Conservation (phyloP, 2,329 filamentous ascomycete genomes). For the Apiospora saccharicola region DNA sequence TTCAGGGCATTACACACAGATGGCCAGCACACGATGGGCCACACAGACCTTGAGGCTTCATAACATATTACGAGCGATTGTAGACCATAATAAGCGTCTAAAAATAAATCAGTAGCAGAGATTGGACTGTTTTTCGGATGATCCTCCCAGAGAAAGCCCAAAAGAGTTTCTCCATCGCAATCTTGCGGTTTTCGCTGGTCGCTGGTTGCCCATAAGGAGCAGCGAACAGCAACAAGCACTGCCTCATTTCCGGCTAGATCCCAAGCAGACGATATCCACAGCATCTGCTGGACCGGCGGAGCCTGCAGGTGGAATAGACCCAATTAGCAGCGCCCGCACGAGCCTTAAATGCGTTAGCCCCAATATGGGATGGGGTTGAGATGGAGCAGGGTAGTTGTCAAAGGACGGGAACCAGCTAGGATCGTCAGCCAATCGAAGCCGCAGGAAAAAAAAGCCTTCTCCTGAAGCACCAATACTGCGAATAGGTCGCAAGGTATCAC, state of each 20-base stretch:
- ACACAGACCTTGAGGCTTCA: neutral
- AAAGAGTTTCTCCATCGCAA: neutral
- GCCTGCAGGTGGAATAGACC: conserved; percentile 11
- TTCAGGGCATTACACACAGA: neutral
- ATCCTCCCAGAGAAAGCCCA: too few relatives aligned
- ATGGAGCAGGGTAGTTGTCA: conserved; percentile 16
- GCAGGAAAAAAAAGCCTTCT: neutral
- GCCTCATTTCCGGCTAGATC: conserved; percentile 6
- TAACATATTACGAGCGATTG: neutral
- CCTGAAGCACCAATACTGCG: neutral
- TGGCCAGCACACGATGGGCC: neutral
- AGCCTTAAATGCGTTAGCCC: conserved; percentile 4
- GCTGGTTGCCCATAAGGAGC: neutral
- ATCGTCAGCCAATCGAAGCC: neutral
- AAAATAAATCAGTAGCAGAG: neutral
- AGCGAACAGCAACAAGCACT: neutral
- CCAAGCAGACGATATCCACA: neutral
- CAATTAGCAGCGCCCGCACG: conserved; percentile 12
- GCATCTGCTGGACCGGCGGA: conserved; percentile 11
- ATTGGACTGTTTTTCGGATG: neutral
- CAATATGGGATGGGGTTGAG: conserved; percentile 21
- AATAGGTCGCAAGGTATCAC: neutral
- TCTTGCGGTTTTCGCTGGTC: conserved; percentile 2
- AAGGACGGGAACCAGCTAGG: conserved; percentile 7
- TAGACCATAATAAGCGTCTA: neutral